Evolutionary conservation across 352 stramenopile genomes (phyloP).

Genomic region (Globisporangium barbulae): DNA sequence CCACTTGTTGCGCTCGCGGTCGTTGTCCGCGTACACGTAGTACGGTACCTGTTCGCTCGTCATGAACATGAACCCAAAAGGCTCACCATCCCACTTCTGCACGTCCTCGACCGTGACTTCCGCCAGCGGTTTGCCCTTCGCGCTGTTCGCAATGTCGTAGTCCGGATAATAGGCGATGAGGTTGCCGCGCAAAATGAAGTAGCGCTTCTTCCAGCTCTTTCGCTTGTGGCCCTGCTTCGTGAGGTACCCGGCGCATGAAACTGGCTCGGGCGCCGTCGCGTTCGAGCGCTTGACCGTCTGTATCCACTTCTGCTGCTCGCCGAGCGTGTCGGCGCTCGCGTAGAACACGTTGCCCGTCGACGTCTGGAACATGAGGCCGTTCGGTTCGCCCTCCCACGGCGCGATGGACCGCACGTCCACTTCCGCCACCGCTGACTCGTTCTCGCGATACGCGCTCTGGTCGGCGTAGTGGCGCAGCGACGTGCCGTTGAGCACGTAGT

Average conservation of each 20-base stretch:
- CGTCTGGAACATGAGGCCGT: slow-evolving; percentile 86
- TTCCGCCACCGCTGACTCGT: slow-evolving; percentile 81
- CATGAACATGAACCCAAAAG: slow-evolving; percentile 90
- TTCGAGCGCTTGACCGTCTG: slow-evolving; percentile 67
- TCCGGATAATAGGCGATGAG: slow-evolving; percentile 81
- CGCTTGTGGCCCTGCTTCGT: slow-evolving; percentile 90
- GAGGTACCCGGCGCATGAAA: slow-evolving; percentile 81
- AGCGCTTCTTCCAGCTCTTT: slow-evolving; percentile 90
- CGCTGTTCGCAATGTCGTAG: slow-evolving; percentile 83
- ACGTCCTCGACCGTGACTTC: slow-evolving; percentile 85
- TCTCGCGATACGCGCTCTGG: slow-evolving; percentile 82
- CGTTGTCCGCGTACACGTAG: slow-evolving; percentile 89
- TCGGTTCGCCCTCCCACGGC: slow-evolving; percentile 74
- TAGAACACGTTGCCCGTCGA: slow-evolving; percentile 85
- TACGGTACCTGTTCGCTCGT: slow-evolving; percentile 88
- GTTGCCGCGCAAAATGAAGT: slow-evolving; percentile 82
- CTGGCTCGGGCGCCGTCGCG: slow-evolving; percentile 63
- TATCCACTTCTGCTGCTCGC: slow-evolving; percentile 86
- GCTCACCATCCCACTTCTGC: slow-evolving; percentile 81
- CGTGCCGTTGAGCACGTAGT: slow-evolving; percentile 85
- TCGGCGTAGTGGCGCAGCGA: slow-evolving; percentile 80
- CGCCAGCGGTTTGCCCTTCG: slow-evolving; percentile 72
- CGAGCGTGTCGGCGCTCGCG: slow-evolving; percentile 64
- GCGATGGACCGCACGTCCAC: slow-evolving; percentile 78
- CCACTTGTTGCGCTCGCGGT: slow-evolving; percentile 86